Conservation (phyloP, 208 protist genomes). For the Trypanosoma conorhini region DNA sequence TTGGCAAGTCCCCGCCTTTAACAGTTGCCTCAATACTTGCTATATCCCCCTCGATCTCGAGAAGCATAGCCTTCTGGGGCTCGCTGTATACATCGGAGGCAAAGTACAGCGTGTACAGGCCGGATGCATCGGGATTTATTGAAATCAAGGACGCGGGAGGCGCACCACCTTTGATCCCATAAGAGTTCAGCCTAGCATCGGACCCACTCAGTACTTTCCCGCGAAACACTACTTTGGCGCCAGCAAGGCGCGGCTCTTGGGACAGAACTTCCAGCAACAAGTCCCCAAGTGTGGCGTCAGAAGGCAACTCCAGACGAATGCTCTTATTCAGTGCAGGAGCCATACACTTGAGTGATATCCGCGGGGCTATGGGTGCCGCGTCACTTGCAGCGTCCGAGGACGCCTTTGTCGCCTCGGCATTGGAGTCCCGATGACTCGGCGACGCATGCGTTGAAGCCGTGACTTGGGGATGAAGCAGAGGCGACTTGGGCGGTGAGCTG, state of each 20-base stretch:
- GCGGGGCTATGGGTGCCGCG: background rate
- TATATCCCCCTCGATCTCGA: slow-evolving; percentile 65
- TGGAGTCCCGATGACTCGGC: background rate
- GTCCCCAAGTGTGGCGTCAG: slow-evolving; percentile 57
- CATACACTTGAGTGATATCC: slow-evolving; percentile 8
- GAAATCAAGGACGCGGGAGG: background rate
- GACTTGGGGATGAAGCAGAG: background rate
- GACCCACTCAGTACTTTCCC: slow-evolving; percentile 50
- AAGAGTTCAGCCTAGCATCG: slow-evolving; percentile 47
- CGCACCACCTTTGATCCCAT: slow-evolving; percentile 46
- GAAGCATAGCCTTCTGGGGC: slow-evolving; percentile 52
- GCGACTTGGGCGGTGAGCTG: background rate
- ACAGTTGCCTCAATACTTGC: slow-evolving; percentile 34
- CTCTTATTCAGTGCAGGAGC: slow-evolving; percentile 36
- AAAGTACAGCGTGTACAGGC: slow-evolving; percentile 48
- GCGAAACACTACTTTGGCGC: slow-evolving; percentile 54
- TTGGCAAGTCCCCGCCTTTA: slow-evolving; percentile 26
- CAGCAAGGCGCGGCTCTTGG: slow-evolving; percentile 30
- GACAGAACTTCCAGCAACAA: slow-evolving; percentile 36
- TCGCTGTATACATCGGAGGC: slow-evolving; percentile 51
- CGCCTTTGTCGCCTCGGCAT: background rate
- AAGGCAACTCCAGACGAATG: slow-evolving; percentile 40
- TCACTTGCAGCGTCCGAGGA: background rate
- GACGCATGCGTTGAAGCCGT: background rate
- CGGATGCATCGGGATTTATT: slow-evolving; percentile 10